Evolutionary conservation across 208 protist genomes (phyloP).

Genomic region (Trypanosoma rangeli): DNA sequence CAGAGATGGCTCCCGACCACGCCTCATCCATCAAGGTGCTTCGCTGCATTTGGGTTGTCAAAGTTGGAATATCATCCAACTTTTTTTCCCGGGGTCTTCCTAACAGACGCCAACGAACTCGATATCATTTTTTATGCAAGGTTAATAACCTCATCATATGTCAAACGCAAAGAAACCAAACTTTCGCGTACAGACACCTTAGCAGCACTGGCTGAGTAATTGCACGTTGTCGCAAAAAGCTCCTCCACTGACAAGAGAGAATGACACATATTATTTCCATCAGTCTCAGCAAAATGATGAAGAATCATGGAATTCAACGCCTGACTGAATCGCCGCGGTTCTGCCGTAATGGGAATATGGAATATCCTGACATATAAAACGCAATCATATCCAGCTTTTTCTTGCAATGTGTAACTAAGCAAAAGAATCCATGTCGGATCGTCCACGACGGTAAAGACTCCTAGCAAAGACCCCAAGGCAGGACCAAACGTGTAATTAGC

Average conservation of each 20-base stretch:
- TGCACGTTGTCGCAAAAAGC: conserved; percentile 3
- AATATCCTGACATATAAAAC: conserved; percentile 15
- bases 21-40: not conserved
- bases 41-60: not conserved
- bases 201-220: not conserved
- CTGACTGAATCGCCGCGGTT: not conserved
- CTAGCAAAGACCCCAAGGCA: conserved; percentile 1
- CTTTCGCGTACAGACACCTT: not conserved
- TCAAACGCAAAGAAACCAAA: conserved; percentile 5
- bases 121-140: conserved; percentile 17
- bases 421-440: conserved; percentile 25
- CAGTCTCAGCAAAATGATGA: conserved; percentile 6
- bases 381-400: not conserved
- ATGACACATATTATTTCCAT: not conserved
- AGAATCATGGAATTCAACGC: conserved; percentile 1
- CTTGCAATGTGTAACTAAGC: not conserved
- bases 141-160: not conserved
- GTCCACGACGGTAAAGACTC: not conserved
- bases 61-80: not conserved
- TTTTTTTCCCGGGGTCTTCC: not conserved
- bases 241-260: conserved; percentile 8
- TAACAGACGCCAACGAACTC: not conserved
- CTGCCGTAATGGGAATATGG: conserved; percentile 4
- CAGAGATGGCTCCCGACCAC: not conserved
- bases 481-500: not conserved